These are phyloP conservation scores for Aspergillaceae sp. DNA, from an alignment of 2,329 filamentous ascomycete genomes.

Conservation along the genomic window DNA sequence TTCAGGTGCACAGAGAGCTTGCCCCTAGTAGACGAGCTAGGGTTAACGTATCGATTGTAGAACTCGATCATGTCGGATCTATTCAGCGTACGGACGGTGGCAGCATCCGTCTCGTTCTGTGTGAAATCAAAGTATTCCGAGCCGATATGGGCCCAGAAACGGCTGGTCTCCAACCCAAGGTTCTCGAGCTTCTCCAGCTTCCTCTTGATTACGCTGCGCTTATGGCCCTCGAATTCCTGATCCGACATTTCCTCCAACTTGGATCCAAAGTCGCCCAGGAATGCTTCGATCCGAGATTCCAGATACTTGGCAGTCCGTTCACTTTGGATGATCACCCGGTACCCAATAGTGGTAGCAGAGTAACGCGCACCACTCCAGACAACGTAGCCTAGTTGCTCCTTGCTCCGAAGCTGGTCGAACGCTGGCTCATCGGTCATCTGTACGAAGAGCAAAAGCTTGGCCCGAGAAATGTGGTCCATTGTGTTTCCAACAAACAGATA, in stretches of 20 bases:
- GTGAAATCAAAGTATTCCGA: slow-evolving; percentile 86
- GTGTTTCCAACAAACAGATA: slow-evolving; percentile 62
- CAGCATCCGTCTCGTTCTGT: slow-evolving; percentile 69
- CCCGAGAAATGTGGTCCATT: slow-evolving; percentile 59
- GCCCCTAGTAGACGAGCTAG: slow-evolving; percentile 62
- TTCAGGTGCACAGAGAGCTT: slow-evolving; percentile 78
- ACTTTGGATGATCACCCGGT: slow-evolving; percentile 87
- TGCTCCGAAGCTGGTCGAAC: slow-evolving; percentile 90
- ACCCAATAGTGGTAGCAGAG: slow-evolving; percentile 70
- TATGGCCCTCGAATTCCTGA: slow-evolving; percentile 80
- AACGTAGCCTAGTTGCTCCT: slow-evolving; percentile 95
- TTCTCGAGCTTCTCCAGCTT: slow-evolving; percentile 89
- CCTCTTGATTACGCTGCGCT: slow-evolving; percentile 79
- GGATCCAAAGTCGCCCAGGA: slow-evolving; percentile 60
- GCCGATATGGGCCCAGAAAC: slow-evolving; percentile 78
- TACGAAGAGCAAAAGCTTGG: slow-evolving; percentile 70
- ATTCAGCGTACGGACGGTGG: slow-evolving; percentile 61
- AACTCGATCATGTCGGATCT: slow-evolving; percentile 75
- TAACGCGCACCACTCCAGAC: slow-evolving; percentile 73
- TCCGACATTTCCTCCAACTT: slow-evolving; percentile 68
- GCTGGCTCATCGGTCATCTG: slow-evolving; percentile 90
- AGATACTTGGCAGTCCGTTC: slow-evolving; percentile 77
- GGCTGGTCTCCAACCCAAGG: slow-evolving; percentile 69
- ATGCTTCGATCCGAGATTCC: slow-evolving; percentile 78
- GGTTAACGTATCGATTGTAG: slow-evolving; percentile 66